A percentile compares a stretch with the other conserved stretches of the same genome.
phyloP scores from a whole-genome alignment of 2,329 filamentous ascomycete species.

The Botrytis cinerea region DNA sequence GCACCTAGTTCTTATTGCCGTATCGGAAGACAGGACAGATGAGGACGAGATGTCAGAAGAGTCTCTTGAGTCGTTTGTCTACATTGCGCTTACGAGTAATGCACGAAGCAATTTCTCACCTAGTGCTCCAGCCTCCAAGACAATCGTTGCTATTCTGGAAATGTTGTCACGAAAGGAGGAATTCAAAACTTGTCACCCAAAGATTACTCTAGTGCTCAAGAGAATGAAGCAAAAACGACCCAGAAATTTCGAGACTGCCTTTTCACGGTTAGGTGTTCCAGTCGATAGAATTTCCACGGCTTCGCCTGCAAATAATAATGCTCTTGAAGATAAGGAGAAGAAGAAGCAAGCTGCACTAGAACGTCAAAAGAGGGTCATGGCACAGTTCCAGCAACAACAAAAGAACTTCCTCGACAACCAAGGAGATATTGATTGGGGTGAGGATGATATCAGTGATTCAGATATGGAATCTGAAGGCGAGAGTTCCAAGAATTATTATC shows the following conservation, averaged over 20 bases:
- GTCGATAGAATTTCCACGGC: slow-evolving; percentile 79
- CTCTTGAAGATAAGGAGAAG: slow-evolving; percentile 66
- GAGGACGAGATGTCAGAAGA: slow-evolving; percentile 54
- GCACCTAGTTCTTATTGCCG: slow-evolving; percentile 82
- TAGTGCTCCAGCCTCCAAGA: slow-evolving; percentile 57
- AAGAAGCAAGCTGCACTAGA: slow-evolving; percentile 91
- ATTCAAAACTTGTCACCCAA: slow-evolving; percentile 80
- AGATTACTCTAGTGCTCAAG: slow-evolving; percentile 80
- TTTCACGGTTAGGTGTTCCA: slow-evolving; percentile 63
- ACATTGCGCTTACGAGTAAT: slow-evolving; percentile 65
- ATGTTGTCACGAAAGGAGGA: slow-evolving; percentile 67
- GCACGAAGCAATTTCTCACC: slow-evolving; percentile 63
- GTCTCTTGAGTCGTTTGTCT: slow-evolving; percentile 66
- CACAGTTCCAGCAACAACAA: slow-evolving; percentile 96
- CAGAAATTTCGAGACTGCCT: slow-evolving; percentile 68
- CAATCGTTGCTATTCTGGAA: slow-evolving; percentile 65
- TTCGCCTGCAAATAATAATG: slow-evolving; percentile 69
- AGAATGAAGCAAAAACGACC: slow-evolving; percentile 83
- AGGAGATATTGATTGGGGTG: slow-evolving; percentile 84
- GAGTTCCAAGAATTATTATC: slow-evolving; percentile 75
- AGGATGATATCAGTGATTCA: slow-evolving; percentile 74
- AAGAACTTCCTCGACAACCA: slow-evolving; percentile 92
- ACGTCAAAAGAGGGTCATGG: slow-evolving; percentile 92
- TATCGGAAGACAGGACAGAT: slow-evolving; percentile 73
- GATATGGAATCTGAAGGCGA: slow-evolving; percentile 59